Conservation (phyloP, 2,329 filamentous ascomycete species). For the Talaromyces verruculosus region DNA sequence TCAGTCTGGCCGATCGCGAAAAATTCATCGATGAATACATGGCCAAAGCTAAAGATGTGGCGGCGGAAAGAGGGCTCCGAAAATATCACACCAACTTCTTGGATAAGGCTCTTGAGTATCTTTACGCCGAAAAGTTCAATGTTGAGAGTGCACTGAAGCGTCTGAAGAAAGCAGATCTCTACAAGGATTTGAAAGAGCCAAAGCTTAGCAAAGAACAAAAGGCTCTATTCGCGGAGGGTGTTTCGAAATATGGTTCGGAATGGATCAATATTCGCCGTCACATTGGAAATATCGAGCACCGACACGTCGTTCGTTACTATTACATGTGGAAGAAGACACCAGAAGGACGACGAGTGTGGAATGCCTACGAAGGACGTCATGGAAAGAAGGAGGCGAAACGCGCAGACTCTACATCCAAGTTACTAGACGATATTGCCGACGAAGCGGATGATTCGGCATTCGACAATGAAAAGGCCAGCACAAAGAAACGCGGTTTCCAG, state of each 20-base stretch:
- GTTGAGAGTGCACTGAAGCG: constrained; percentile 67
- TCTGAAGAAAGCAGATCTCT: constrained; percentile 66
- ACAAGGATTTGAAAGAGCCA: constrained; percentile 78
- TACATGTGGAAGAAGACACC: constrained; percentile 98
- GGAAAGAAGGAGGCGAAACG: constrained; percentile 80
- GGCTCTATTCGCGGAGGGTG: constrained; percentile 89
- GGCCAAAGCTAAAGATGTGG: constrained; percentile 63
- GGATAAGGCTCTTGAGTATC: constrained; percentile 74
- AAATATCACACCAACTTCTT: constrained; percentile 80
- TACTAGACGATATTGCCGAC: constrained; percentile 90
- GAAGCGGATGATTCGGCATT: constrained; percentile 94
- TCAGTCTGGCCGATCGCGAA: constrained; percentile 47
- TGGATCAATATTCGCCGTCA: constrained; percentile 78
- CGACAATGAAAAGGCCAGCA: constrained; percentile 77
- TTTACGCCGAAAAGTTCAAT: constrained; percentile 72
- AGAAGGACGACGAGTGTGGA: constrained; percentile 84
- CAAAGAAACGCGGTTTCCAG: constrained; percentile 78
- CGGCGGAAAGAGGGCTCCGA: constrained; percentile 67
- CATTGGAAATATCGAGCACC: constrained; percentile 73
- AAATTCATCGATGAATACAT: constrained; percentile 75
- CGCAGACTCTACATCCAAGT: constrained; percentile 65
- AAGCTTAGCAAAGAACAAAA: constrained; percentile 73
- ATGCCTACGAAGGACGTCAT: constrained; percentile 80
- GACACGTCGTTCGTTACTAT: constrained; percentile 85
- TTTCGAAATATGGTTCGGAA: constrained; percentile 88